A percentile compares a stretch with the other conserved stretches of the same genome.
phyloP scores from a whole-genome alignment of 192 early-diverging fungal genomes.

The Phlyctochytrium arcticum region DNA sequence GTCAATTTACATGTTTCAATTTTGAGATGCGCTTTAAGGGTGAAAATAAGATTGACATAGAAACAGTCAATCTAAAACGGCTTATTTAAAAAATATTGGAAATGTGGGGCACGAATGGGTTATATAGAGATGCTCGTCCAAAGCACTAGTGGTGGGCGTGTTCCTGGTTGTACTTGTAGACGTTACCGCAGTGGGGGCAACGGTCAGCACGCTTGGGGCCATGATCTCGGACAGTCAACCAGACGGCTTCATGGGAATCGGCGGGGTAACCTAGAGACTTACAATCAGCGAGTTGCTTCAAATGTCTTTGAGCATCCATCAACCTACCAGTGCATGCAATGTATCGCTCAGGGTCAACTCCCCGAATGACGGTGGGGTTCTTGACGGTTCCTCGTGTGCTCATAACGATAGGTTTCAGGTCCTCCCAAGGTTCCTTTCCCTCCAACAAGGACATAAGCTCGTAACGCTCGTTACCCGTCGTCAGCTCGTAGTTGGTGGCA shows the following conservation, averaged over 20 bases:
- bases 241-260: conserved; percentile 89
- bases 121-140: too few species aligned
- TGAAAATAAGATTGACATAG: too few species aligned
- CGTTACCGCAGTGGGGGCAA: conserved; percentile 89
- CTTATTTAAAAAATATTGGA: too few species aligned
- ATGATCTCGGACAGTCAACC: conserved; percentile 80
- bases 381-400: conserved; percentile 71
- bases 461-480: conserved; percentile 86
- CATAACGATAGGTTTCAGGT: conserved; percentile 75
- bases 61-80: too few species aligned
- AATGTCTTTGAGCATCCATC: neutral
- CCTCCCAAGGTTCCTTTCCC: conserved; percentile 82
- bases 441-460: conserved; percentile 81
- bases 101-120: too few species aligned
- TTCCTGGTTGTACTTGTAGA: conserved; percentile 18
- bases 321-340: conserved; percentile 89
- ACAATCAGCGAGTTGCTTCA: neutral
- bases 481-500: conserved; percentile 79
- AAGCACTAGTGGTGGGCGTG: conserved; percentile 11
- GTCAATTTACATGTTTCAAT: too few species aligned
- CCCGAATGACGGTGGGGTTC: conserved; percentile 83
- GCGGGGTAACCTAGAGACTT: conserved; percentile 76
- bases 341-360: conserved; percentile 73
- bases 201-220: conserved; percentile 71
- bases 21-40: too few species aligned